Base-by-base conservation (phyloP, 805 yeast genomes). In the Saccharomycopsis javanensis region DNA sequence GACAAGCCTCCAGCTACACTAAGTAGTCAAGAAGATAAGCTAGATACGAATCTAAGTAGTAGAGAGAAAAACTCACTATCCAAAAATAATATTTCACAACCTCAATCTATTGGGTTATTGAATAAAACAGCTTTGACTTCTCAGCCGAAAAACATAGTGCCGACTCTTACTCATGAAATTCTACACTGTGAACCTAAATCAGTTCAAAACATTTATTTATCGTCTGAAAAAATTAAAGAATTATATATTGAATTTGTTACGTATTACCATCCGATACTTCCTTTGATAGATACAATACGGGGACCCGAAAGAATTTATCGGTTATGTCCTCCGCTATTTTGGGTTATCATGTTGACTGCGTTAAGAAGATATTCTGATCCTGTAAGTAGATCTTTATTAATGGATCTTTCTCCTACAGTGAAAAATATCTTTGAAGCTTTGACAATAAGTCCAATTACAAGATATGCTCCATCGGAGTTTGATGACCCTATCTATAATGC, bases 291-390 rank as follows among this genome's bases (percentile, higher is more conserved):
- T 66, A 78, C 92, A 1, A 62, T 74, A 5, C 80, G 79, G 60
- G 96, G 97, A 8, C 94, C 96, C 0, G 97, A 90, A 64, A 73
- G 82, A 51, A 78, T 91, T 7, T 88, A 86, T 68, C 71, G 81
- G 58, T 74, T 87, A 16, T 89, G 97, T 58, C 97, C 97, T 0
- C 85, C 92, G 2, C 72, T 92, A 18, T 92, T 92, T 66, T 92
- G 99, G 99, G 91, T 92, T 0, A 83, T 92, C 15, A 83, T 91
- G 81, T 80, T 89, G 45, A 86, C 89, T 1, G 88, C 96, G 0
- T 72, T 90, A 50, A 78, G 99, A 59, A 75, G 96, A 57, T 76
- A 75, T 59, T 73, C 74, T 28, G 58, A 57, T 13, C 67, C 73
- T 1, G 66, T 57, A 63, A 68, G 65, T 58, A 71, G 67, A 1